Evolutionary conservation across 106 monocot genomes (phyloP).

Genomic region (Platanthera guangdongensis): DNA sequence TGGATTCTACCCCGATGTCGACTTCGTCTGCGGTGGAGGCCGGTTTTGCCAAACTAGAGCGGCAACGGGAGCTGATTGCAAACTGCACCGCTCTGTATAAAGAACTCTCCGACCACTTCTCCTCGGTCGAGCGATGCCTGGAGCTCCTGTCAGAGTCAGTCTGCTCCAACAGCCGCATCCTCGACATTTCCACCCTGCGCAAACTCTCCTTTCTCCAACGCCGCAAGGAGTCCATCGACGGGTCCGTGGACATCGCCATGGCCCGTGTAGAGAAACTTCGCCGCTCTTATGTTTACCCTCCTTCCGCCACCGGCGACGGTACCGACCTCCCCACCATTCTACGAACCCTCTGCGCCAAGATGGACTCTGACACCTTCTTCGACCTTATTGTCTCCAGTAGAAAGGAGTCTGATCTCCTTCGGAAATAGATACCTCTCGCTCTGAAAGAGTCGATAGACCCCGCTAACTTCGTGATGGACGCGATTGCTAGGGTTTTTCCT

Average conservation of each 20-base stretch:
- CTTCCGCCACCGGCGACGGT: slow-evolving; percentile 9
- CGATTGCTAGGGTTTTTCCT: slow-evolving; percentile 49
- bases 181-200: slow-evolving; percentile 36
- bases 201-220: slow-evolving; percentile 49
- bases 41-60: slow-evolving; percentile 64
- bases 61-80: slow-evolving; percentile 64
- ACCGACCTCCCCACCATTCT: slow-evolving; percentile 18
- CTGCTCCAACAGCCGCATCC: slow-evolving; percentile 33
- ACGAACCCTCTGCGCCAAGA: slow-evolving; percentile 35
- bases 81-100: slow-evolving; percentile 78
- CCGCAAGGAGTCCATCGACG: slow-evolving; percentile 68
- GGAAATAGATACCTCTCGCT: slow-evolving; percentile 34
- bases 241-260: slow-evolving; percentile 42
- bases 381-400: slow-evolving; percentile 48
- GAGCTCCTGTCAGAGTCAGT: slow-evolving; percentile 52
- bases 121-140: slow-evolving; percentile 56
- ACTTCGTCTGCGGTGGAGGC: slow-evolving; percentile 29
- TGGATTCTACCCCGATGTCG: slow-evolving; percentile 18
- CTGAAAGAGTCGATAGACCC: slow-evolving; percentile 62
- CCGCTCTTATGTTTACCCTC: slow-evolving; percentile 15
- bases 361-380: slow-evolving; percentile 61
- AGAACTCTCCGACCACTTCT: slow-evolving; percentile 81
- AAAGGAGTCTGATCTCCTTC: slow-evolving; percentile 62
- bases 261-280: slow-evolving; percentile 31
- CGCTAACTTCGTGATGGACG: slow-evolving; percentile 48